These are phyloP conservation scores for Lophiotrema nucula DNA, from an alignment of 495 filamentous ascomycete genomes.

Conservation along the genomic window DNA sequence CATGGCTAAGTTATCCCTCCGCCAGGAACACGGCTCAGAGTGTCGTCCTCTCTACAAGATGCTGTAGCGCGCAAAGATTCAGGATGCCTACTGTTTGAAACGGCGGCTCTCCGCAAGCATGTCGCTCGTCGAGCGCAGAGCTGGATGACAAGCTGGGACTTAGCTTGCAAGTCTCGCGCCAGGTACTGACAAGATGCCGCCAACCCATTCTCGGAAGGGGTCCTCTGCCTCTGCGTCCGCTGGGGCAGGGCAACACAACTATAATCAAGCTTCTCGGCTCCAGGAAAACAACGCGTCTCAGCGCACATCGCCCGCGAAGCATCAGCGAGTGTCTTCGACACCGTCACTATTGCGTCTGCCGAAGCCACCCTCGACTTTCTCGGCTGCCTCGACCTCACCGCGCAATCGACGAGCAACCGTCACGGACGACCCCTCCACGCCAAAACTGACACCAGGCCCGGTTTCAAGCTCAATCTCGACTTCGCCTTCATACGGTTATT, in stretches of 20 bases:
- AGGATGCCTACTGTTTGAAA: conserved; percentile 6
- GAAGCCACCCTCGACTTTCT: neutral
- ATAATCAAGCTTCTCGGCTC: neutral
- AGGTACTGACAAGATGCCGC: neutral
- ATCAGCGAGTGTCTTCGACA: conserved; percentile 7
- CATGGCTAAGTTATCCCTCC: neutral
- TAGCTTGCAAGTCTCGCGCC: neutral
- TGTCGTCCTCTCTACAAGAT: neutral
- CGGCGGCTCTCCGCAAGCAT: neutral
- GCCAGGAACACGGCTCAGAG: neutral
- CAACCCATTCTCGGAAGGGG: conserved; percentile 5
- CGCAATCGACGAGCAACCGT: conserved; percentile 21
- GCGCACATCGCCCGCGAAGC: conserved; percentile 9
- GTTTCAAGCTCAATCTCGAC: conserved; percentile 15
- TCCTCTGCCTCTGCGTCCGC: too few relatives aligned
- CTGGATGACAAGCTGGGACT: neutral
- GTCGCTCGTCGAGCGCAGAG: neutral
- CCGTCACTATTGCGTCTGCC: neutral
- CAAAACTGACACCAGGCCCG: conserved; percentile 18
- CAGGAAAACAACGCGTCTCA: neutral
- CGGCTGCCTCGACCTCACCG: conserved; percentile 6
- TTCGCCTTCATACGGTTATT: conserved; percentile 40
- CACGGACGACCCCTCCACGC: conserved; percentile 32
- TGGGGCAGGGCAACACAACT: conserved; percentile 1
- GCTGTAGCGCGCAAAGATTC: neutral